Evolutionary conservation across 768 basidiomycete genomes (phyloP), one percentile per base, ranked within the genome.

Genomic region (Cyclocybe cylindracea): DNA sequence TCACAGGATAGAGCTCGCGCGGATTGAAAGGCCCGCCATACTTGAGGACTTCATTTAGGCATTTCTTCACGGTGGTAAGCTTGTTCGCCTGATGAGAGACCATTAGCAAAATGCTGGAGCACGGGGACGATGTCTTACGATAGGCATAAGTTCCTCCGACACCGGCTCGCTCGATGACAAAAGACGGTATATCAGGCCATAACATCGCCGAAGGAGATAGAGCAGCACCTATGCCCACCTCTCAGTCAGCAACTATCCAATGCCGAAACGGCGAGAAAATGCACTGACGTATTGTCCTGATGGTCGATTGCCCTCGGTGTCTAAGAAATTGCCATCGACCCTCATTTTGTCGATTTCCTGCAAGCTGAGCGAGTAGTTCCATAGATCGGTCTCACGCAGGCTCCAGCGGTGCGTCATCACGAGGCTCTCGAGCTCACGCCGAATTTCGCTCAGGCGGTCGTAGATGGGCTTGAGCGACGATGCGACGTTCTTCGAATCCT

Each of bases 311-410:
- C 95, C 97, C 37, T 98, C 94, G 0, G 88, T 79, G 63, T 98
- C 95, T 5, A 96, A 87, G 64, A 98, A 99, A 71, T 97, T 96
- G 50, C 97, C 97, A 56, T 98, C 94, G 5, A 98, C 84, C 18
- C 97, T 77, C 94, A 98, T 94, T 70, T 89, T 87, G 70, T 99
- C 97, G 37, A 99, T 95, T 69, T 98, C 95, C 63, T 94, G 88
- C 55, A 99, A 72, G 66, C 91, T 91, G 47, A 94, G 76, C 16
- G 92, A 91, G 70, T 96, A 98, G 70, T 93, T 98, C 79, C 84
- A 94, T 16, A 96, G 73, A 61, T 96, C 94, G 1, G 91, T 93
- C 77, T 99, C 97, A 39, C 95, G 79, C 48, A 99, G 74, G 54
- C 88, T 98, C 97, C 97, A 99, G 34, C 97, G 86, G 67, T 96